phyloP scores from a whole-genome alignment of 495 filamentous ascomycete species.

The Penicillium bovifimosum region DNA sequence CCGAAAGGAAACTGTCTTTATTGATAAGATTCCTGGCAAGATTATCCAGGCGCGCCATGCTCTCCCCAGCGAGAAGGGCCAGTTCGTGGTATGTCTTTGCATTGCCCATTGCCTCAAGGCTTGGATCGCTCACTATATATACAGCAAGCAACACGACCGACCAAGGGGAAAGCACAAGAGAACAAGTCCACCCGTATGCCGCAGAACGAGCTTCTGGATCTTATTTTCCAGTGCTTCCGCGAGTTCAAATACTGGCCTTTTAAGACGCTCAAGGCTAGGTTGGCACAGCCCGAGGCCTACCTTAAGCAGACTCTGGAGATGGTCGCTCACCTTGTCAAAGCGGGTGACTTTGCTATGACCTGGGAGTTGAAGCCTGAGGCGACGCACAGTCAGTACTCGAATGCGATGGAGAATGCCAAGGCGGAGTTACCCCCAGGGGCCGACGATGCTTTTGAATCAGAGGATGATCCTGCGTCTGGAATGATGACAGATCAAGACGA shows the following conservation, averaged over 20 bases:
- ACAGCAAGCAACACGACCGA: conserved; percentile 34
- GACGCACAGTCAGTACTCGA: conserved; percentile 48
- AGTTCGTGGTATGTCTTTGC: conserved; percentile 38
- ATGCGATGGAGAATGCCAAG: conserved; percentile 35
- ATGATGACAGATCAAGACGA: conserved; percentile 60
- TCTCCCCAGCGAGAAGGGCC: conserved; percentile 31
- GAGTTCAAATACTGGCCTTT: conserved; percentile 85
- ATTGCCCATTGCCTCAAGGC: not conserved
- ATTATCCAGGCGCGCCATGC: conserved; percentile 34
- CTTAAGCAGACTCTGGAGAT: conserved; percentile 78
- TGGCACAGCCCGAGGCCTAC: conserved; percentile 85
- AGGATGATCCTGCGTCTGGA: conserved; percentile 41
- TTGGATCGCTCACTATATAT: conserved; percentile 13
- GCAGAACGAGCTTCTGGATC: conserved; percentile 77
- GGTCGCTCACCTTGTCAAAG: conserved; percentile 73
- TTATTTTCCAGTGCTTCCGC: conserved; percentile 74
- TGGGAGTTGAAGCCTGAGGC: conserved; percentile 79
- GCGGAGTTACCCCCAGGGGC: conserved; percentile 44
- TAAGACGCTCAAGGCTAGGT: conserved; percentile 63
- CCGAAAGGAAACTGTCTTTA: conserved; percentile 47
- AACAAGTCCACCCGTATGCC: conserved; percentile 85
- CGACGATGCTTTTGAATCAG: conserved; percentile 39
- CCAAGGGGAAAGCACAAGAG: conserved; percentile 49
- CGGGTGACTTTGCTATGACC: conserved; percentile 73
- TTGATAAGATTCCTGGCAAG: conserved; percentile 36